Evolutionary conservation across 305 asterid genomes (phyloP).

Genomic region (Petunia hybrid): DNA sequence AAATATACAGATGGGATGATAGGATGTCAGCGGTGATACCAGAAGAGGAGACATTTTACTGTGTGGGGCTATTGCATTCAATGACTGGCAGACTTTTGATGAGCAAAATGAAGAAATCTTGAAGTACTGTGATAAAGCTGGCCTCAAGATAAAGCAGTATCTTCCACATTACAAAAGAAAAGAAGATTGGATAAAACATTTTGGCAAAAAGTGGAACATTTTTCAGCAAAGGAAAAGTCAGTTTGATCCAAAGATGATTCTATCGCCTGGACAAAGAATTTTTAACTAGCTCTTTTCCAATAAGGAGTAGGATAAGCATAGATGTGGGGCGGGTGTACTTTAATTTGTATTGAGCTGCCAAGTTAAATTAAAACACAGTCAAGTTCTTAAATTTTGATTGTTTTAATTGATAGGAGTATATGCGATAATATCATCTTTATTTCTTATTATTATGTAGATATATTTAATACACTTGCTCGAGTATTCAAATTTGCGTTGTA

Average conservation of each 20-base stretch:
- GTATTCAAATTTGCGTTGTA: too few relatives aligned
- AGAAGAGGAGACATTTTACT: slow-evolving; percentile 67
- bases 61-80: slow-evolving; percentile 60
- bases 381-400: background rate
- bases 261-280: slow-evolving; percentile 69
- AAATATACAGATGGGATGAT: slow-evolving; percentile 65
- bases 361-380: background rate
- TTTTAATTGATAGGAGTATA: background rate
- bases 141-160: slow-evolving; percentile 61
- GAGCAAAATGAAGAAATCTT: slow-evolving; percentile 51
- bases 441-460: too few relatives aligned
- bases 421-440: too few relatives aligned
- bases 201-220: slow-evolving; percentile 64
- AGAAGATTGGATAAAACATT: slow-evolving; percentile 68
- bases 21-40: slow-evolving; percentile 71
- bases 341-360: background rate
- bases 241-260: slow-evolving; percentile 70
- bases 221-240: slow-evolving; percentile 55
- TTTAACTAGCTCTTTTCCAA: slow-evolving; percentile 39
- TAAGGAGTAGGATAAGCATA: background rate
- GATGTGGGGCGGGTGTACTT: background rate
- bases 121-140: slow-evolving; percentile 46
- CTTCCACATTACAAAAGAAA: slow-evolving; percentile 60
- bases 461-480: too few relatives aligned
- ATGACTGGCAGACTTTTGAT: slow-evolving; percentile 44